phyloP scores from a whole-genome alignment of 1,284 basidiomycete genomes.

The Trametes hirsuta region DNA sequence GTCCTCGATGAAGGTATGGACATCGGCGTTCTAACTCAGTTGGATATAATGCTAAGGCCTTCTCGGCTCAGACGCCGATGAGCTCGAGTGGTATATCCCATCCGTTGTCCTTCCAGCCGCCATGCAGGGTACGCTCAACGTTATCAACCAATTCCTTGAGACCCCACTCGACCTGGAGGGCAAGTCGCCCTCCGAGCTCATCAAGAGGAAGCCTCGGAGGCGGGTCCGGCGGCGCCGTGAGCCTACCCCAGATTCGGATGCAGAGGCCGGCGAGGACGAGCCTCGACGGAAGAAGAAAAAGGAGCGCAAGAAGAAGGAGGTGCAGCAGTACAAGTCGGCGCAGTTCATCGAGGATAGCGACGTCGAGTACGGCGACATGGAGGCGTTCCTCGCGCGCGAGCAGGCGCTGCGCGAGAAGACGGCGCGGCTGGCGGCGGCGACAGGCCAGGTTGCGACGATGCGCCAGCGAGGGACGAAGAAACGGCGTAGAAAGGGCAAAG shows the following conservation, averaged over 20 bases:
- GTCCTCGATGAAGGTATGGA: conserved; percentile 62
- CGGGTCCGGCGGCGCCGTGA: conserved; percentile 51
- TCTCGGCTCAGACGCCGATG: conserved; percentile 54
- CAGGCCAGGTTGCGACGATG: conserved; percentile 58
- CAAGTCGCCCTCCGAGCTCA: conserved; percentile 66
- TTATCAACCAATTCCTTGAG: conserved; percentile 78
- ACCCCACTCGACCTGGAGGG: conserved; percentile 77
- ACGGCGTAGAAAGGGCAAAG: conserved; percentile 47
- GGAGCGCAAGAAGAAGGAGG: conserved; percentile 66
- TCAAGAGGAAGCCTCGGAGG: conserved; percentile 63
- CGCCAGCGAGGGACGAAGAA: conserved; percentile 71
- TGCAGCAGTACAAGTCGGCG: conserved; percentile 81
- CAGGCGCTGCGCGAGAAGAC: conserved; percentile 54
- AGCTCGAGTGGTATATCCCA: conserved; percentile 83
- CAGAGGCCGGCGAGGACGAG: conserved; percentile 43
- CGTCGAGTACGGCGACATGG: conserved; percentile 75
- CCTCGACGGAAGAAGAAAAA: conserved; percentile 50
- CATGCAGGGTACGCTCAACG: conserved; percentile 63
- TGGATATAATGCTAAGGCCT: conserved; percentile 7
- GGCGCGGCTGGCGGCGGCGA: conserved; percentile 48
- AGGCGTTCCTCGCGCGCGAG: conserved; percentile 81
- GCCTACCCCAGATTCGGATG: conserved; percentile 48
- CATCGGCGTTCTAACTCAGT: not conserved
- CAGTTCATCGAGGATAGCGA: conserved; percentile 92
- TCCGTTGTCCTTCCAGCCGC: conserved; percentile 63